phyloP scores from a whole-genome alignment of 2,329 filamentous ascomycete species.

The Teratosphaeria nubilosa region DNA sequence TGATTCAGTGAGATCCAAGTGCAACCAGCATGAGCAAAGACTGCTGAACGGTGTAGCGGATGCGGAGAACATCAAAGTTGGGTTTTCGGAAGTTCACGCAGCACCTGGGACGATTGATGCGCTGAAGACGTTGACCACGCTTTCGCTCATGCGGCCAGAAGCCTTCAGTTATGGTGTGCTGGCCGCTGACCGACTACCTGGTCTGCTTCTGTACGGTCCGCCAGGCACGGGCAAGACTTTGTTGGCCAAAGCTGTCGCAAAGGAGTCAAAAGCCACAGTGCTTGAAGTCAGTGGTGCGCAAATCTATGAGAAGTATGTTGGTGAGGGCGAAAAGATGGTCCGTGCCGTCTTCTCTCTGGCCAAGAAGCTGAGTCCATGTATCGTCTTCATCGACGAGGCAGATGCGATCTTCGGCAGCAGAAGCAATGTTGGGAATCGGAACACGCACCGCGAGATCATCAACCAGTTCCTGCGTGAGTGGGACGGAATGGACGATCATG shows the following conservation, averaged over 20 bases:
- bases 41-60: conserved; percentile 75
- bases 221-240: conserved; percentile 85
- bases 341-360: conserved; percentile 84
- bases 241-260: conserved; percentile 55
- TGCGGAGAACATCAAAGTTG: conserved; percentile 70
- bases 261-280: conserved; percentile 56
- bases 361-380: conserved; percentile 79
- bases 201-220: conserved; percentile 90
- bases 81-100: conserved; percentile 79
- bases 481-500: conserved; percentile 74
- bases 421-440: conserved; percentile 53
- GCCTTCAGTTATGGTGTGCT: conserved; percentile 95
- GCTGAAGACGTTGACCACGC: conserved; percentile 75
- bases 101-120: conserved; percentile 74
- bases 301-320: conserved; percentile 93
- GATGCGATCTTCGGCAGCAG: conserved; percentile 83
- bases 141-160: conserved; percentile 79
- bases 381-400: conserved; percentile 95
- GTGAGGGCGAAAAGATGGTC: conserved; percentile 93
- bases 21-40: conserved; percentile 71
- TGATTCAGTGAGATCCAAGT: conserved; percentile 44
- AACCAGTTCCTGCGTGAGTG: conserved; percentile 96
- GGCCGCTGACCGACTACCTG: conserved; percentile 80
- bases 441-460: conserved; percentile 75
- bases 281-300: conserved; percentile 83